Evolutionary conservation across 192 early-diverging fungal genomes (phyloP).

Genomic region (Neocallimastix lanati): DNA sequence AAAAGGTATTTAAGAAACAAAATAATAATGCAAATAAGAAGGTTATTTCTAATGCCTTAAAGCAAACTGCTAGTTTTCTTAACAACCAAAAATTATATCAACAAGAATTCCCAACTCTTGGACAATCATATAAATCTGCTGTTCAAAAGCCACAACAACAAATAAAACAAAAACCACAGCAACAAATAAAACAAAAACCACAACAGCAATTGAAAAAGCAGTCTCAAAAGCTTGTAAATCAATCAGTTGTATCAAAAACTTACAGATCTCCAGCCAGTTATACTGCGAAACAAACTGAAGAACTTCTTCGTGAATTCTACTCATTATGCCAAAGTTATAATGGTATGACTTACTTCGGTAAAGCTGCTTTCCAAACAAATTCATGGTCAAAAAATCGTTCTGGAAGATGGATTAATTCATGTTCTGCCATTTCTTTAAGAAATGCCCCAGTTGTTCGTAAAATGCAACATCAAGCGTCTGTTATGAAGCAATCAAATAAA

Average conservation of each 20-base stretch:
- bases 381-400: background rate
- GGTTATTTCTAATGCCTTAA: background rate
- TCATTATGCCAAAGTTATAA: background rate
- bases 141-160: background rate
- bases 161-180: background rate
- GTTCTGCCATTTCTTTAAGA: background rate
- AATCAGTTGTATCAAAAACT: background rate
- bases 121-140: background rate
- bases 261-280: background rate
- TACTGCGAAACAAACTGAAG: background rate
- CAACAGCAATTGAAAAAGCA: background rate
- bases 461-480: background rate
- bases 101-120: background rate
- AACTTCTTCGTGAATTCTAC: background rate
- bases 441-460: background rate
- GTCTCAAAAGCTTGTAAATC: background rate
- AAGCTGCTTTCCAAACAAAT: background rate
- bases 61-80: background rate
- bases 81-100: background rate
- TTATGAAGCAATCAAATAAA: background rate
- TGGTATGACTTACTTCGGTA: background rate
- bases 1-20: background rate
- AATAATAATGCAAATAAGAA: background rate
- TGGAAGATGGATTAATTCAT: background rate
- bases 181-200: background rate